Percentiles rank a stretch among this genome's conserved stretches.
Evolutionary conservation across 176 grass and related monocot genomes (phyloP).

Genomic region (Aegilops speltoides): DNA sequence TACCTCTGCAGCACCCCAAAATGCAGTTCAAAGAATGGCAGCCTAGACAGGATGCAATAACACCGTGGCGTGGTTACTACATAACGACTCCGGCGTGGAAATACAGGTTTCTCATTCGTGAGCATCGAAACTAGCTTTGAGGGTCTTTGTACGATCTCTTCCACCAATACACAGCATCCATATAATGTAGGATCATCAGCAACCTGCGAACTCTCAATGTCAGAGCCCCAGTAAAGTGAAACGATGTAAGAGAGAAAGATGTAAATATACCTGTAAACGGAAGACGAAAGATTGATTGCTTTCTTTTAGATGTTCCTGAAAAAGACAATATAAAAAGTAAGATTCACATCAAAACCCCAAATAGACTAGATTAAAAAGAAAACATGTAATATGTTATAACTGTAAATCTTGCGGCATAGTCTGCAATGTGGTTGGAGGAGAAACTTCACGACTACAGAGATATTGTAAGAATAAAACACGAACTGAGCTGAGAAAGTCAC

Average conservation of each 20-base stretch:
- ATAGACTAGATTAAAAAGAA: conserved; percentile 7
- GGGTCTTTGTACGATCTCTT: conserved; percentile 91
- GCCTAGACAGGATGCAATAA: conserved; percentile 95
- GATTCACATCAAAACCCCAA: conserved; percentile 17
- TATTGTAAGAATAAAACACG: conserved; percentile 11
- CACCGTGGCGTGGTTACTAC: conserved; percentile 88
- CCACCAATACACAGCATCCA: conserved; percentile 96
- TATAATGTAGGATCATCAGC: conserved; percentile 93
- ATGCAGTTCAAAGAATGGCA: conserved; percentile 96
- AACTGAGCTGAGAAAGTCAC: conserved; percentile 45
- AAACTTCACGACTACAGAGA: neutral
- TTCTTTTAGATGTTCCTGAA: conserved; percentile 97
- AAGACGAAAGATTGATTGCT: conserved; percentile 98
- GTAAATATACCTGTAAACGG: conserved; percentile 81
- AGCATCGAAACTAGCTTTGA: conserved; percentile 95
- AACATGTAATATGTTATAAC: neutral
- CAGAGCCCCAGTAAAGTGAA: conserved; percentile 16
- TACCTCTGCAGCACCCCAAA: conserved; percentile 96
- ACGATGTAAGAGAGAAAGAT: conserved; percentile 14
- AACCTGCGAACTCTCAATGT: conserved; percentile 56
- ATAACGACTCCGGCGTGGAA: conserved; percentile 71
- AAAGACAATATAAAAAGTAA: conserved; percentile 23
- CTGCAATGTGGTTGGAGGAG: neutral
- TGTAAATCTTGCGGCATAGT: conserved; percentile 11
- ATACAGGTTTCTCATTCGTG: conserved; percentile 42